Base-by-base conservation (phyloP, 495 filamentous ascomycete genomes). In the Friedmanniomyces endolithicus region DNA sequence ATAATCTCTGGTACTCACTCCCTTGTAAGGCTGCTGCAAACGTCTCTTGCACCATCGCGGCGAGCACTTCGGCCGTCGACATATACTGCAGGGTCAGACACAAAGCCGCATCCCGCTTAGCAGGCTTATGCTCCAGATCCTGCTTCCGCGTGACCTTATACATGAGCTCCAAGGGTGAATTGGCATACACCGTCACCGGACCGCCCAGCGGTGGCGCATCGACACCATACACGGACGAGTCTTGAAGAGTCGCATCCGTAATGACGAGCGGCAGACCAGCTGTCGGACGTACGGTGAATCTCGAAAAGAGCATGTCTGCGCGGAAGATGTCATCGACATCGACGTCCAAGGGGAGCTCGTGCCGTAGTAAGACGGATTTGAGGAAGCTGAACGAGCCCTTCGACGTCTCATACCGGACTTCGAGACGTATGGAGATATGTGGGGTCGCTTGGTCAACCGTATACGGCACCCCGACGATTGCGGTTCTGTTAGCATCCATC, bases 291-390 rank as follows among this genome's bases (percentile, higher is more conserved):
- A 98, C 80, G 16, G 85, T 92, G 65, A 98, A 97, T 48, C 82
- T 81, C 0, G 90, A 95, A 61, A 90, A 92, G 0, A 97, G 75
- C 1, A 81, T 73, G 27, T 81, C 70, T 49, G 86, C 77, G 66
- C 94, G 94, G 75, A 99, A 99, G 35, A 88, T 80, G 60, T 99
- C 94, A 62, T 96, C 88, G 37, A 99, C 90, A 59, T 97, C 96
- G 56, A 99, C 90, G 17, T 88, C 88, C 37, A 99, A 77, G 0
- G 87, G 87, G 11, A 97, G 72, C 17, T 78, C 71, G 7, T 86
- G 83, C 1, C 81, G 77, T 23, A 88, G 71, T n/a, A 76, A 75
- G 11, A 74, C 75, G 22, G 77, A 80, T 46, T 77, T 75, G 1
- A 80, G 77, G 63, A 84, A 95, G 50, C 75, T 71, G 59, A 92